A percentile compares a stretch with the other conserved stretches of the same genome.
Evolutionary conservation across 345 rosid species (phyloP).

Genomic region (Citrus reticulata): DNA sequence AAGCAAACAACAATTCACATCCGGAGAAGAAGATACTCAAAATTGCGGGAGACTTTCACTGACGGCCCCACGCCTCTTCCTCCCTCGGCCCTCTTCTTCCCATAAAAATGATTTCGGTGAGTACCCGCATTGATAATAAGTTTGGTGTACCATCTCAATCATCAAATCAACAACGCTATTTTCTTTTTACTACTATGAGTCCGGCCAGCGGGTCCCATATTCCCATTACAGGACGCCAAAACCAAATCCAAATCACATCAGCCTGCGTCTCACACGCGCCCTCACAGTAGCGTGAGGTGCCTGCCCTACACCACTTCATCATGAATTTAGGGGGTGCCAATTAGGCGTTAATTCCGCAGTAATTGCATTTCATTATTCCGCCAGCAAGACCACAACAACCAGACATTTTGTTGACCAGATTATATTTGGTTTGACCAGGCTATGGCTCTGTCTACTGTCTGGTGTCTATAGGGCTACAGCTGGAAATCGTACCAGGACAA

Average conservation of each 20-base stretch:
- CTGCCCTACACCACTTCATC: not conserved
- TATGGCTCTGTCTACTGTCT: not conserved
- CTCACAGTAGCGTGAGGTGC: not conserved
- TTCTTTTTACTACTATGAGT: constrained; percentile 15
- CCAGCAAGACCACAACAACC: constrained; percentile 33
- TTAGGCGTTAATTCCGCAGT: constrained; percentile 25
- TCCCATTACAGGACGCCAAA: not conserved
- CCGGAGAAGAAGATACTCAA: too few species aligned
- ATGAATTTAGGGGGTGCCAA: not conserved
- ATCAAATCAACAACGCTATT: constrained; percentile 9
- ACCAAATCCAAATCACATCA: constrained; percentile 9
- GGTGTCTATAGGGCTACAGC: constrained; percentile 27
- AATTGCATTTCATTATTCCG: constrained; percentile 18
- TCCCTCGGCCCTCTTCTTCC: not conserved
- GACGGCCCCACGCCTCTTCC: not conserved
- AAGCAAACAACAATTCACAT: not conserved
- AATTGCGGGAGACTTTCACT: not conserved
- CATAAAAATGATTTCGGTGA: constrained; percentile 33
- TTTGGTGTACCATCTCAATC: constrained; percentile 39
- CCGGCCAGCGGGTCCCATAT: constrained; percentile 12
- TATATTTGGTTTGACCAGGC: constrained; percentile 29
- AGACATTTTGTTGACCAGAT: constrained; percentile 30
- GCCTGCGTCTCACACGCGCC: not conserved
- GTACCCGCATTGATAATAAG: constrained; percentile 29
- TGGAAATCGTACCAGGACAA: constrained; percentile 48